Conservation (phyloP, 306 rosid genomes). For the Sophora flavescens region DNA sequence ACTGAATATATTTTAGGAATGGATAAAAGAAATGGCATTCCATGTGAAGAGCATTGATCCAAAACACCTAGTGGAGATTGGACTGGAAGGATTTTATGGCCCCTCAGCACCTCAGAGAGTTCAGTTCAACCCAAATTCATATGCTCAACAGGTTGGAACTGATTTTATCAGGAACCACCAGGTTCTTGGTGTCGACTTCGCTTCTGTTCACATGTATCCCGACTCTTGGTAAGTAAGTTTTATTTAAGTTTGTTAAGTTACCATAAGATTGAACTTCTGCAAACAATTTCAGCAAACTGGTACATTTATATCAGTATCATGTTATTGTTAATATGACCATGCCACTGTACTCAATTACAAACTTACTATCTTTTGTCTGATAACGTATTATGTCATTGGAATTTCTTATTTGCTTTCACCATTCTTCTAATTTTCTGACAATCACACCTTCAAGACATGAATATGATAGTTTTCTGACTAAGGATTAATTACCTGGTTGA, state of each 20-base stretch:
- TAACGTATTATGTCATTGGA: background rate
- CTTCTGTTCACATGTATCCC: constrained; percentile 91
- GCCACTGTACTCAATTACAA: background rate
- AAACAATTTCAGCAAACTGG: constrained; percentile 12
- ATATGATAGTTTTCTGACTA: constrained; percentile 37
- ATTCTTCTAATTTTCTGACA: background rate
- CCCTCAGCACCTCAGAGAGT: constrained; percentile 83
- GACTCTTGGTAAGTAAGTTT: constrained; percentile 79
- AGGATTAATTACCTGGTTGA: constrained; percentile 39
- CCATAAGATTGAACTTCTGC: constrained; percentile 30
- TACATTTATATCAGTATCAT: constrained; percentile 28
- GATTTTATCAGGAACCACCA: constrained; percentile 94
- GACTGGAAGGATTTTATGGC: constrained; percentile 94
- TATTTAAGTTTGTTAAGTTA: constrained; percentile 1
- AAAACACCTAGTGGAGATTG: constrained; percentile 89
- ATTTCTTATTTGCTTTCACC: constrained; percentile 35
- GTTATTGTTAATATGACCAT: constrained; percentile 18
- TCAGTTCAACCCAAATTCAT: constrained; percentile 86
- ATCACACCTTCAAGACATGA: constrained; percentile 23
- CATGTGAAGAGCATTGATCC: constrained; percentile 87
- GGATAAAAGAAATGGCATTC: constrained; percentile 96
- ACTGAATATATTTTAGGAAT: constrained; percentile 58
- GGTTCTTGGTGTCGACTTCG: constrained; percentile 91
- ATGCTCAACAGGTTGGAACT: constrained; percentile 91
- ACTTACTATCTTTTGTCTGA: background rate